Base-by-base conservation (phyloP, 306 rosid species). In the Adenanthera pavonina region DNA sequence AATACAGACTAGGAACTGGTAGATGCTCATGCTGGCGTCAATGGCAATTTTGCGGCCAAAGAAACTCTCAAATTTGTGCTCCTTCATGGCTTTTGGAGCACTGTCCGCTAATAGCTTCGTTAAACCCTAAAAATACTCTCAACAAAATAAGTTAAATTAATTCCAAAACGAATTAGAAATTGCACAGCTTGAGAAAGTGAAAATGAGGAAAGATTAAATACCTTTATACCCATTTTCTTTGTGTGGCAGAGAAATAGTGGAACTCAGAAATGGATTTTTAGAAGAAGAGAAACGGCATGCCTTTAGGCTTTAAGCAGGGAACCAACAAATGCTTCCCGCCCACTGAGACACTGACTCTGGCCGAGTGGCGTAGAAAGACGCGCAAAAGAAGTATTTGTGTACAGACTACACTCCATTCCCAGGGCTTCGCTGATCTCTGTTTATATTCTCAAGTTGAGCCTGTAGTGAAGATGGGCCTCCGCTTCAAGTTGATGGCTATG, bases 11-110 rank as follows among this genome's bases (percentile, higher is more conserved):
- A 95, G 99, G 56, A 95, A 95, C 89, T 95, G 99, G 81, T 95
- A 95, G 80, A 95, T 95, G 91, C 99, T 95, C 99, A 93, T 95
- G 86, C 99, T 93, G 47, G 99, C 98, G 82, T 95, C 99, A 62
- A 93, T 81, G 73, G 99, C 97, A 33, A 95, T 93, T 85, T 93
- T 95, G 4, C 99, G 97, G n/a, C 97, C 98, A 61, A 93, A 95
- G 66, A 90, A 95, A 81, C 92, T 84, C 87, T 95, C 99, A 80
- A 95, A 95, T 81, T 93, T 95, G 81, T 92, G 92, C 89, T 95
- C 98, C 78, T 92, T 95, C 99, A 95, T 93, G 74, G 85, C 78
- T 80, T 92, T 90, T 8, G 99, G 99, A 8, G 99, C 99, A 86
- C 90, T 93, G 81, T 95, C 99, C 19, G 99, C 97, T 80, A 95